These are phyloP conservation scores for Termitomyces sp. DNA, from an alignment of 768 basidiomycete species.

Conservation along the genomic window DNA sequence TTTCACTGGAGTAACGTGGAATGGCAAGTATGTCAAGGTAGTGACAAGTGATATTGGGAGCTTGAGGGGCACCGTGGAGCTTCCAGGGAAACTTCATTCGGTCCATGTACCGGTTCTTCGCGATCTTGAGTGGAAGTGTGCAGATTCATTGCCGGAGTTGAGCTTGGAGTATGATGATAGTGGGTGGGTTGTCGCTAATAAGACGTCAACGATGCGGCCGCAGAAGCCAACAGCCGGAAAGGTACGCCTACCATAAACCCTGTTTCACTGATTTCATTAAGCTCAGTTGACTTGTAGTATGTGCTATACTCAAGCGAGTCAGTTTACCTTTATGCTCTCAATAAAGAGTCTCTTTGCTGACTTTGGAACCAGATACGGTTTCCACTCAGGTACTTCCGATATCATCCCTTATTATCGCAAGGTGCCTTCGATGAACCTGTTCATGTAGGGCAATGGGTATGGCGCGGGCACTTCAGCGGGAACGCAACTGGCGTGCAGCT, in stretches of 20 bases:
- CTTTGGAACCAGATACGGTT: slow-evolving; percentile 21
- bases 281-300: slow-evolving; percentile 14
- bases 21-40: slow-evolving; percentile 39
- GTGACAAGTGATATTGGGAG: slow-evolving; percentile 25
- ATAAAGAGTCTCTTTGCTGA: background rate
- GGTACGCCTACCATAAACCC: slow-evolving; percentile 32
- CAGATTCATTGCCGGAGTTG: slow-evolving; percentile 62
- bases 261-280: background rate
- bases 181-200: slow-evolving; percentile 54
- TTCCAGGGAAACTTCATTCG: slow-evolving; percentile 26
- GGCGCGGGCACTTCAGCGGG: slow-evolving; percentile 43
- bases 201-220: slow-evolving; percentile 54
- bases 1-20: slow-evolving; percentile 53
- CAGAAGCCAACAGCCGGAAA: slow-evolving; percentile 55
- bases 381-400: slow-evolving; percentile 24
- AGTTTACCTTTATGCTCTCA: background rate
- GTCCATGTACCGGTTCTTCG: slow-evolving; percentile 37
- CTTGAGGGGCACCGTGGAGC: slow-evolving; percentile 30
- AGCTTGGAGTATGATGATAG: slow-evolving; percentile 48
- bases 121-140: slow-evolving; percentile 49
- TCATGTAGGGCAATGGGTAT: slow-evolving; percentile 33
- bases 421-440: background rate
- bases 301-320: slow-evolving; percentile 30
- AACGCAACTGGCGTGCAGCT: slow-evolving; percentile 36
- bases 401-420: too few relatives aligned